phyloP scores from a whole-genome alignment of 2,329 filamentous ascomycete species.

The Beauveria asiatica region DNA sequence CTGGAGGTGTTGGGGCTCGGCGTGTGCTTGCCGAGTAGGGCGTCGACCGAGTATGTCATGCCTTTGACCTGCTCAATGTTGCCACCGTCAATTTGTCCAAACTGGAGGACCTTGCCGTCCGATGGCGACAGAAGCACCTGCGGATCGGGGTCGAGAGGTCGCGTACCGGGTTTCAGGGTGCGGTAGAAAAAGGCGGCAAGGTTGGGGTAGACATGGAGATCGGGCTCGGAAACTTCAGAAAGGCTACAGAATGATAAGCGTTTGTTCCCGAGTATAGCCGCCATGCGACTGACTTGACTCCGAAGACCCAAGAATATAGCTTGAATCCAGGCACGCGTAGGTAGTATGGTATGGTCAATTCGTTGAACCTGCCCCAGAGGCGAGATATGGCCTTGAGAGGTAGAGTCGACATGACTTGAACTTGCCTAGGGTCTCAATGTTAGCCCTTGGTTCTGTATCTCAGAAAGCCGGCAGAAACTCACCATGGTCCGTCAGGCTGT shows the following conservation, averaged over 20 bases:
- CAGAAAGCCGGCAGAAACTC: slow-evolving; percentile 16
- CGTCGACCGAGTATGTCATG: slow-evolving; percentile 94
- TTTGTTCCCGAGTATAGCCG: background rate
- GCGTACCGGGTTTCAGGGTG: slow-evolving; percentile 76
- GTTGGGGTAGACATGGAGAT: slow-evolving; percentile 85
- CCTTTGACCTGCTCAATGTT: slow-evolving; percentile 98
- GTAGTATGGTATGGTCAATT: slow-evolving; percentile 79
- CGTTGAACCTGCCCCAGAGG: slow-evolving; percentile 86
- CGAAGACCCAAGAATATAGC: slow-evolving; percentile 83
- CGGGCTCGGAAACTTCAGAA: slow-evolving; percentile 76
- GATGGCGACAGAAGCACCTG: slow-evolving; percentile 79
- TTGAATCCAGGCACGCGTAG: slow-evolving; percentile 84
- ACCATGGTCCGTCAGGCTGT: slow-evolving; percentile 79
- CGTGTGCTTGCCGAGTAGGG: slow-evolving; percentile 66
- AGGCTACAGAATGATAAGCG: slow-evolving; percentile 42
- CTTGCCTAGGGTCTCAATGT: slow-evolving; percentile 46
- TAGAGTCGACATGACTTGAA: slow-evolving; percentile 87
- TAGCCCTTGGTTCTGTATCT: background rate
- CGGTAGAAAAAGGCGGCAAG: slow-evolving; percentile 97
- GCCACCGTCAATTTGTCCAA: slow-evolving; percentile 82
- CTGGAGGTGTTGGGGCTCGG: slow-evolving; percentile 46
- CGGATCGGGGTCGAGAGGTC: slow-evolving; percentile 74
- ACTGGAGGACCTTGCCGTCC: slow-evolving; percentile 86
- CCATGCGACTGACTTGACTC: slow-evolving; percentile 54
- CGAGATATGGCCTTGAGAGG: slow-evolving; percentile 85